Evolutionary conservation across 768 basidiomycete species (phyloP).

Genomic region (Lactifluus pinguis): DNA sequence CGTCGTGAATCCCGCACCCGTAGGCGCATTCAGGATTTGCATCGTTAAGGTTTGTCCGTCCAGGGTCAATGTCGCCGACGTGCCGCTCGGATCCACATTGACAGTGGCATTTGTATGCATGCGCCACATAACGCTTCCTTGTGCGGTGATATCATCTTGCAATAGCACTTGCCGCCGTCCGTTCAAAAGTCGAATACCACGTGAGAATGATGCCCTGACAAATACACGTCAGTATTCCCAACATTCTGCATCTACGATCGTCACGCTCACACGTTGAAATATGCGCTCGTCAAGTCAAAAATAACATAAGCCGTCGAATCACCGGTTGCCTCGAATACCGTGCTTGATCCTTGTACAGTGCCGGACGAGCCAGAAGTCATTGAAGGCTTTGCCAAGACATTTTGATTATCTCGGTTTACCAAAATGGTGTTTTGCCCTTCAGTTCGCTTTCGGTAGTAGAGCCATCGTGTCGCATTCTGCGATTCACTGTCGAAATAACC

Average conservation of each 20-base stretch:
- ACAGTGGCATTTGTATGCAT: slow-evolving; percentile 94
- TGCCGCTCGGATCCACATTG: slow-evolving; percentile 42
- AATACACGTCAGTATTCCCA: slow-evolving; percentile 16
- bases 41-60: slow-evolving; percentile 60
- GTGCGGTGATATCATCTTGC: slow-evolving; percentile 79
- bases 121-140: slow-evolving; percentile 67
- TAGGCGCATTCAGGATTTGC: slow-evolving; percentile 54
- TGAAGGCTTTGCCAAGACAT: slow-evolving; percentile 57
- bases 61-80: slow-evolving; percentile 66
- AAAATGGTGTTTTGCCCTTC: slow-evolving; percentile 96
- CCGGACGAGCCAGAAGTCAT: slow-evolving; percentile 45
- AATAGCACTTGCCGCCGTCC: slow-evolving; percentile 79
- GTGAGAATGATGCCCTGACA: slow-evolving; percentile 58
- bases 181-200: slow-evolving; percentile 81
- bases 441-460: slow-evolving; percentile 93
- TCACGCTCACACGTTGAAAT: slow-evolving; percentile 54
- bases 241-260: background rate
- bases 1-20: slow-evolving; percentile 56
- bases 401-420: slow-evolving; percentile 69
- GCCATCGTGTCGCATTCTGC: slow-evolving; percentile 69
- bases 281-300: slow-evolving; percentile 71
- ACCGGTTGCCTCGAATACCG: slow-evolving; percentile 51
- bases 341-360: slow-evolving; percentile 72
- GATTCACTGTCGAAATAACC: slow-evolving; percentile 72
- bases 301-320: slow-evolving; percentile 76